A percentile compares a stretch with the other conserved stretches of the same genome.
Conservation (phyloP, 108 stramenopile genomes). For the Fistulifera solaris region DNA sequence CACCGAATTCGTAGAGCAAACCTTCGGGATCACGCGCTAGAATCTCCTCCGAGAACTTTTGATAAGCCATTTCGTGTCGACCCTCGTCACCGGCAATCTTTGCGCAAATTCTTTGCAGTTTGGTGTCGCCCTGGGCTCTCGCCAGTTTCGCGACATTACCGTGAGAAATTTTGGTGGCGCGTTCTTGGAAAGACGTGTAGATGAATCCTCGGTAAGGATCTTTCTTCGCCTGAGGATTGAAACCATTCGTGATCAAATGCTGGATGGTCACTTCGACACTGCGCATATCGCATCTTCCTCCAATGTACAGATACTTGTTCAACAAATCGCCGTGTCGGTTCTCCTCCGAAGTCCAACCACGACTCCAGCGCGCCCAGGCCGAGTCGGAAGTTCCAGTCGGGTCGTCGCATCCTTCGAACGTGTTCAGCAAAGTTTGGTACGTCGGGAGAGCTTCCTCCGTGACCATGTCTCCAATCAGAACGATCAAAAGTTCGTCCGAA, state of each 20-base stretch:
- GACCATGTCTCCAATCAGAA: constrained; percentile 88
- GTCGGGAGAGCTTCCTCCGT: constrained; percentile 90
- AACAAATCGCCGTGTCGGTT: constrained; percentile 89
- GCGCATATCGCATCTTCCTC: constrained; percentile 83
- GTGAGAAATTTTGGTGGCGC: constrained; percentile 86
- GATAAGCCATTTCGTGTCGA: constrained; percentile 90
- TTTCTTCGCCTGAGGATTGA: constrained; percentile 80
- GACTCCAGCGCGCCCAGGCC: constrained; percentile 81
- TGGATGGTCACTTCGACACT: constrained; percentile 86
- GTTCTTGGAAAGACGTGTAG: constrained; percentile 92
- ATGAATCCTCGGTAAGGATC: constrained; percentile 93
- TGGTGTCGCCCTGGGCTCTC: constrained; percentile 52
- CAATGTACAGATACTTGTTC: constrained; percentile 84
- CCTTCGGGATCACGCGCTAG: constrained; percentile 82
- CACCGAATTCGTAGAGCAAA: constrained; percentile 66
- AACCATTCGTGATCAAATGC: constrained; percentile 84
- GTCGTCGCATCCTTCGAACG: constrained; percentile 90
- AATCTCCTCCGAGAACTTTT: constrained; percentile 74
- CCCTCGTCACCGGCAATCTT: constrained; percentile 90
- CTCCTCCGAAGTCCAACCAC: constrained; percentile 91
- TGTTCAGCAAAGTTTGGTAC: constrained; percentile 88
- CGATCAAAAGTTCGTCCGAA: constrained; percentile 78
- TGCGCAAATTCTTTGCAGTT: constrained; percentile 69
- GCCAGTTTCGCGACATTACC: constrained; percentile 79
- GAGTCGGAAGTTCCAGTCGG: constrained; percentile 78